A percentile compares a stretch with the other conserved stretches of the same genome.
phyloP scores from a whole-genome alignment of 257 asterid species.

The Scutellaria baicalensis region DNA sequence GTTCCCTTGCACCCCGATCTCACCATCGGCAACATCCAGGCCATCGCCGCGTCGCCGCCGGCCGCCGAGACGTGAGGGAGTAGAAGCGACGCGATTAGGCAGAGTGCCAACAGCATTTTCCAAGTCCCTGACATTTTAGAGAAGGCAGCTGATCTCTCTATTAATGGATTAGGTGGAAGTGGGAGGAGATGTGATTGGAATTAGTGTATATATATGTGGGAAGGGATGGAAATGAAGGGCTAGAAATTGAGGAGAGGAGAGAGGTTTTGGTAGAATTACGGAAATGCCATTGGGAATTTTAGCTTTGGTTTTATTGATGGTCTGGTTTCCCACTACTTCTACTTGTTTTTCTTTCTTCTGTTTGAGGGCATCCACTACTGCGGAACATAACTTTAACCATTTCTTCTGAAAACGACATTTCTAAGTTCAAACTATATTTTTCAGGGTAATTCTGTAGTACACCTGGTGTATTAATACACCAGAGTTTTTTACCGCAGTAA shows the following conservation, averaged over 20 bases:
- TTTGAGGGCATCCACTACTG: slow-evolving; percentile 10
- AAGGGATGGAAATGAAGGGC: neutral
- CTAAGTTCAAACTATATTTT: too few relatives aligned
- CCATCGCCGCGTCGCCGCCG: slow-evolving; percentile 21
- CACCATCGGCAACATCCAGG: slow-evolving; percentile 37
- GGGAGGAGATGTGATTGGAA: neutral
- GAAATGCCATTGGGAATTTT: neutral
- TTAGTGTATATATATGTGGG: slow-evolving; percentile 8
- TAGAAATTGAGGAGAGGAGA: slow-evolving; percentile 3
- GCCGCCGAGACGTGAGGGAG: slow-evolving; percentile 29
- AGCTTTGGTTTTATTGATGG: neutral
- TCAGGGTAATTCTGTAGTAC: too few relatives aligned
- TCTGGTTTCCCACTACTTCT: neutral
- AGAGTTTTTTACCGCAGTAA: too few relatives aligned
- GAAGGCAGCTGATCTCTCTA: neutral
- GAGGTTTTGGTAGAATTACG: neutral
- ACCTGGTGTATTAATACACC: too few relatives aligned
- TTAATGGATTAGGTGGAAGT: too few relatives aligned
- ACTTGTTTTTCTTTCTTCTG: neutral
- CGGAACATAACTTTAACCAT: too few relatives aligned
- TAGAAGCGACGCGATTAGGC: slow-evolving; percentile 16
- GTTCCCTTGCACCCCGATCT: slow-evolving; percentile 51
- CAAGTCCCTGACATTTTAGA: slow-evolving; percentile 12
- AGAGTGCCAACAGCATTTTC: slow-evolving; percentile 18
- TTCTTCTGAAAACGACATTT: neutral